A percentile compares a stretch with the other conserved stretches of the same genome.
Evolutionary conservation across 2,329 filamentous ascomycete genomes (phyloP).

Genomic region (Nothopassalora personata): DNA sequence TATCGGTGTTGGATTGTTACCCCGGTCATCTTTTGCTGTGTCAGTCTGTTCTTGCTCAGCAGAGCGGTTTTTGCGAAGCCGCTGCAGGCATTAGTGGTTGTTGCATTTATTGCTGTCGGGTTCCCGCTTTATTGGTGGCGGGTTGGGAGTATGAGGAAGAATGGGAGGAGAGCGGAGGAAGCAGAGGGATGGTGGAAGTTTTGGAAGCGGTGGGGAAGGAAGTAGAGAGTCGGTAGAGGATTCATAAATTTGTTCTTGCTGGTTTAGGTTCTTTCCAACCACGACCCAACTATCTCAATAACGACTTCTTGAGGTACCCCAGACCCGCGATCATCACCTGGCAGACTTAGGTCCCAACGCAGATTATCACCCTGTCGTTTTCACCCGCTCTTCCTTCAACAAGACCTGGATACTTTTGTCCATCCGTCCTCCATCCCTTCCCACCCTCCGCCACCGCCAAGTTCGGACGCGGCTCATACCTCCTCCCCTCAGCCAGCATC

Average conservation of each 20-base stretch:
- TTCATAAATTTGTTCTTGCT: not conserved
- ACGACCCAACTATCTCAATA: no score
- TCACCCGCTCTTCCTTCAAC: no score
- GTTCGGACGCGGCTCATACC: no score
- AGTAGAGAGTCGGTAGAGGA: constrained; percentile 2
- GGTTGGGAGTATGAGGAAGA: constrained; percentile 55
- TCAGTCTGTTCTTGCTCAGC: constrained; percentile 84
- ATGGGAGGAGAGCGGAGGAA: constrained; percentile 24
- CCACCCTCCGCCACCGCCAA: no score
- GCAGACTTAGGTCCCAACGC: no score
- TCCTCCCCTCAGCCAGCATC: no score
- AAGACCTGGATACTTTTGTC: no score
- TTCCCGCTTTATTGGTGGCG: constrained; percentile 87
- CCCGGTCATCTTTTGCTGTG: constrained; percentile 96
- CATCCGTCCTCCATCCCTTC: no score
- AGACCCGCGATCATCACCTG: no score
- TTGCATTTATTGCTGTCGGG: constrained; percentile 77
- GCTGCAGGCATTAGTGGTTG: constrained; percentile 79
- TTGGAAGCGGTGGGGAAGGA: constrained; percentile 40
- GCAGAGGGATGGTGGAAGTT: constrained; percentile 35
- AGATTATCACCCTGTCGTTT: no score
- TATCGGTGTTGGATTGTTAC: constrained; percentile 97
- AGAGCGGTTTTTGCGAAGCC: constrained; percentile 87
- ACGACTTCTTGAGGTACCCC: no score
- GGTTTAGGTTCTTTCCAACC: not conserved